Conservation (phyloP, 495 filamentous ascomycete genomes). For the Talaromyces adpressus region DNA sequence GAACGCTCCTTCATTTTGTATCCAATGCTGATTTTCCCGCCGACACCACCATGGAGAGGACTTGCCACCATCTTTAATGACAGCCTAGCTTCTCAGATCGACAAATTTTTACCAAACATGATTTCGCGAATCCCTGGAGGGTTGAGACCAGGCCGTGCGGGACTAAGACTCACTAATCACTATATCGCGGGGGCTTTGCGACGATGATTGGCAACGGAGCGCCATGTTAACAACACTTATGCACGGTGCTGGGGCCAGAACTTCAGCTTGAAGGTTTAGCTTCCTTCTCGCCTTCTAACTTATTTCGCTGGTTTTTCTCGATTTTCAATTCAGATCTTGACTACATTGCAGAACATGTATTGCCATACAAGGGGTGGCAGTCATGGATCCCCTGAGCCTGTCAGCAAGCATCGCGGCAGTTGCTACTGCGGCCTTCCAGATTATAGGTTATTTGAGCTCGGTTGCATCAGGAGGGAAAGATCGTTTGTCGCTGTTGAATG, state of each 20-base stretch:
- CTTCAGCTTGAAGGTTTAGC: neutral
- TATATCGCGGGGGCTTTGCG: neutral
- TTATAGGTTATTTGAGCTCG: neutral
- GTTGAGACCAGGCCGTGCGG: neutral
- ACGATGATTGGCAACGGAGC: neutral
- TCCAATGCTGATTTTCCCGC: neutral
- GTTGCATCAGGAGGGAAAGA: neutral
- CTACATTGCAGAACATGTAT: neutral
- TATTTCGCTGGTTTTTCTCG: neutral
- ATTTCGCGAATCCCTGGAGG: neutral
- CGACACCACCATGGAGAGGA: neutral
- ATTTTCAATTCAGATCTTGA: neutral
- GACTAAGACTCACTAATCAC: neutral
- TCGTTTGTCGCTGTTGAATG: neutral
- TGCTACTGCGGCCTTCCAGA: neutral
- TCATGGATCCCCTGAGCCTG: neutral
- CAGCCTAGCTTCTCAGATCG: neutral
- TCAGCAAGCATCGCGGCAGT: neutral
- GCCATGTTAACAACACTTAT: neutral
- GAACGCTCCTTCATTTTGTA: neutral
- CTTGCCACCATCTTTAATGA: neutral
- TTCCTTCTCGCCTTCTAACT: neutral
- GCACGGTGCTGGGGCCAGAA: neutral
- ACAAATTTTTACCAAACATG: neutral
- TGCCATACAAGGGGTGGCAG: neutral